Evolutionary conservation across 495 filamentous ascomycete species (phyloP), one percentile per base, ranked within the genome.

Genomic region (Chaetomium fimeti): DNA sequence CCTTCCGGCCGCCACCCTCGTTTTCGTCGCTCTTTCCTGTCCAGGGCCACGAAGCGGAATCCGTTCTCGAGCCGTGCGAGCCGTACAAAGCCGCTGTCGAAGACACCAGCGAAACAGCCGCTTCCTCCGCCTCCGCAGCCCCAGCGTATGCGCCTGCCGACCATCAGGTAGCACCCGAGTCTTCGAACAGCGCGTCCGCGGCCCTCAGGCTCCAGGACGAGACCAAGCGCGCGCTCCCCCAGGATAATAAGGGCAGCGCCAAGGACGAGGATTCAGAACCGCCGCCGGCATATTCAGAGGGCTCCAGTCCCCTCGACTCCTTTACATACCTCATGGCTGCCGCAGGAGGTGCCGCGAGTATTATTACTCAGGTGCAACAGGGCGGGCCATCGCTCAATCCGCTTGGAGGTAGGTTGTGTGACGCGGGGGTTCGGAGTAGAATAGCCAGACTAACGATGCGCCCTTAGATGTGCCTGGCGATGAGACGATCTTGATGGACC

Each of bases 281-380:
- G 24, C 94, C 94, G 65, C 94, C 94, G 54, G 94, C 94, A 45
- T 98, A 98, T 75, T 91, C 90, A 63, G 94, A 98, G 85, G 91
- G 92, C 66, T 88, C 83, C 62, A 97, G 91, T 77, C 95, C 95
- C 57, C 86, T 98, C 75, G 86, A 89, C 53, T 92, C 90, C 52
- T 98, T 98, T 72, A 89, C 90, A 70, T 98, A 97, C 87, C 87
- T 95, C 69, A 98, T 98, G 95, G 92, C 93, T 77, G 89, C 92
- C 73, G 92, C 93, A 77, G 93, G 92, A 83, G 94, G 92, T 77
- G 91, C 92, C 68, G 88, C 93, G 79, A 97, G 93, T 86, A 96
- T 98, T 73, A 93, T 98, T 77, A 98, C 94, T 77, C 94, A 98
- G 80, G 94, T 98, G 60, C 91, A 94, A 71, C 94, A 97, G 76